Base-by-base conservation (phyloP, 2,329 filamentous ascomycete species). In the Fusarium solani-melongenae region DNA sequence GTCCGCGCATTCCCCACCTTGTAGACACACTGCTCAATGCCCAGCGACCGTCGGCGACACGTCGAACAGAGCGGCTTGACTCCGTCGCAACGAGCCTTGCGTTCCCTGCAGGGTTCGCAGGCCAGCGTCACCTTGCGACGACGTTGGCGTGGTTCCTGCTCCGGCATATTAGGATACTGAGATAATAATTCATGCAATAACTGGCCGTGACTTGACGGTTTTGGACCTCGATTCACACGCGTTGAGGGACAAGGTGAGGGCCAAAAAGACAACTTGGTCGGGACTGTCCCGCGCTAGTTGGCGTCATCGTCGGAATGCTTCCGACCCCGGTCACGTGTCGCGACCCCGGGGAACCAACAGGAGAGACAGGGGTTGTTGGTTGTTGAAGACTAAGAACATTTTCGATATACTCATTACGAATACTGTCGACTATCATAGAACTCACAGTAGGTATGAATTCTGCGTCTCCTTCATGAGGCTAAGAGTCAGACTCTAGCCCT, bases 1-100 rank as follows among this genome's bases (percentile, higher is more conserved):
- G 79, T 81, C 11, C 80, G 79, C 9, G 80, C 79, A 71, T 82
- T 83, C 5, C 81, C 79, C 3, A 79, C 67, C 24, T 77, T 83
- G 73, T 85, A 85, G 10, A 83, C 73, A 59, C 83, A 85, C n/a
- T 76, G 78, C 34, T 81, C 78, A 8, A 82, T 69, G 5, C 71
- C 67, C 29, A 82, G 76, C 2, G 77, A 78, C 14, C 83, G 80
- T 14, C 80, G 79, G 46, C 75, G 75, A 61, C 84, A 86, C 3
- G 82, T 81, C n/a, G 81, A 82, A 74, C 84, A 86, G 14, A 86
- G 81, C 27, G 84, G 84, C 70, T 84, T 85, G n/a, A 63, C 77
- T 22, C 84, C 83, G 69, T 86, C 83, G 62, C 84, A 85, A 2
- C 82, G 80, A 6, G 82, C 76, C 69, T 86, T 85, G 55, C 82